Base-by-base conservation (phyloP, 495 filamentous ascomycete species). In the Aspergillus taichungensis region DNA sequence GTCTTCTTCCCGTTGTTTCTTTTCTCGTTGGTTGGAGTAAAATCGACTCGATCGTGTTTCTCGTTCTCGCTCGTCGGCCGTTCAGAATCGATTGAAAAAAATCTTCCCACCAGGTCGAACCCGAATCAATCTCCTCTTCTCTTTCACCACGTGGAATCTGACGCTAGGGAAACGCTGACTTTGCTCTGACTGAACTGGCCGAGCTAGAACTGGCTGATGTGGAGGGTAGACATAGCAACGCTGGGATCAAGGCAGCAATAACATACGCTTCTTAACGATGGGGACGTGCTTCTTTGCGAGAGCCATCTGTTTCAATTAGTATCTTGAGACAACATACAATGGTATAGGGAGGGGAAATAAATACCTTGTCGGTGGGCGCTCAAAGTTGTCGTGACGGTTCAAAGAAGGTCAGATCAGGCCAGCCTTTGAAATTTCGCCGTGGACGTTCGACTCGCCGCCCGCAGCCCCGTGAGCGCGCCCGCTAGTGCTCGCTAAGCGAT, bases 241-340 rank as follows among this genome's bases (percentile, higher is more conserved):
- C 2, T 6, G 48, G 43, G 39, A 30, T 24, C 18, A 40, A 54
- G 54, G 53, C 51, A 54, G 49, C 37, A 30, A 85, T 85, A 69
- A 85, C 85, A 69, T 89, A 91, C 87, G 87, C 87, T 98, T 98
- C 85, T 98, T 98, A 59, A 98, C 85, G 78, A 98, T 97, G 63
- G 88, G 87, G 66, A 98, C 79, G 75, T 96, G 91, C 77, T 92
- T 91, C 85, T 94, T 95, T 70, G 91, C 88, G 78, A 88, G 77
- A 76, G 87, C 87, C 92, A 98, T 97, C 88, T 97, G 46, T 42
- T 28, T 34, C 30, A 50, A 38, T 56, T 42, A 53, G 43, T 45
- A 52, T 27, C 14, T 30, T 36, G 24, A 35, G 14, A 48, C 12
- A 43, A 27, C 8, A 34, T 28, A 43, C 14, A 40, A 44, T 27